These are phyloP conservation scores for Aspergillus sclerotiicarbonarius DNA, from an alignment of 495 filamentous ascomycete species.

Conservation along the genomic window DNA sequence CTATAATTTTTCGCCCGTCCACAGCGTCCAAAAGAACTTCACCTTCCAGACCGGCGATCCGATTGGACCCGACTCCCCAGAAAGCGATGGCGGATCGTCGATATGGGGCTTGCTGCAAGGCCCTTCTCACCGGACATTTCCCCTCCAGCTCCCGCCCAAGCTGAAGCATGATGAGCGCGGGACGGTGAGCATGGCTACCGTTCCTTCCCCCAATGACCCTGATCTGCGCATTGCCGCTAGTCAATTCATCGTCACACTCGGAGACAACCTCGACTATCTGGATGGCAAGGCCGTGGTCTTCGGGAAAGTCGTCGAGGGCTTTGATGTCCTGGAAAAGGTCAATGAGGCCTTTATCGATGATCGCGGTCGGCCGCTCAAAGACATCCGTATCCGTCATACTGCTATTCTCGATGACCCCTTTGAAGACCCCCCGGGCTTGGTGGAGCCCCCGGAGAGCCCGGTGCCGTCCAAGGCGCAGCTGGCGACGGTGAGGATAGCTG, in stretches of 20 bases:
- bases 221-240: conserved; percentile 79
- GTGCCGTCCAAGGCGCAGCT: conserved; percentile 78
- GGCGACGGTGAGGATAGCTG: conserved; percentile 86
- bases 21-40: conserved; percentile 86
- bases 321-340: conserved; percentile 89
- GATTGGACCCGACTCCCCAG: conserved; percentile 73
- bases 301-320: conserved; percentile 90
- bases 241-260: conserved; percentile 88
- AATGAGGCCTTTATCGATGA: conserved; percentile 85
- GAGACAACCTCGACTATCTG: conserved; percentile 81
- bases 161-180: conserved; percentile 82
- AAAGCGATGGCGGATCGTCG: conserved; percentile 86
- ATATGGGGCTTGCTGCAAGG: conserved; percentile 85
- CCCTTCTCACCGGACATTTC: conserved; percentile 71
- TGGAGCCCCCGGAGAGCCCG: conserved; percentile 77
- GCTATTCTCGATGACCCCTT: conserved; percentile 87
- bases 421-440: conserved; percentile 69
- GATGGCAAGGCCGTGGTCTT: conserved; percentile 93
- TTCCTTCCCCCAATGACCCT: conserved; percentile 68
- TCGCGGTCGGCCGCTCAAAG: conserved; percentile 76
- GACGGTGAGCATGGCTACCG: conserved; percentile 93
- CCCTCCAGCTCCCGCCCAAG: conserved; percentile 77
- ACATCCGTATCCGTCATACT: conserved; percentile 91
- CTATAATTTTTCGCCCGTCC: conserved; percentile 92
- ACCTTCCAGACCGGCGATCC: conserved; percentile 95